phyloP scores from a whole-genome alignment of 768 basidiomycete genomes.

The Infundibulicybe gibba region DNA sequence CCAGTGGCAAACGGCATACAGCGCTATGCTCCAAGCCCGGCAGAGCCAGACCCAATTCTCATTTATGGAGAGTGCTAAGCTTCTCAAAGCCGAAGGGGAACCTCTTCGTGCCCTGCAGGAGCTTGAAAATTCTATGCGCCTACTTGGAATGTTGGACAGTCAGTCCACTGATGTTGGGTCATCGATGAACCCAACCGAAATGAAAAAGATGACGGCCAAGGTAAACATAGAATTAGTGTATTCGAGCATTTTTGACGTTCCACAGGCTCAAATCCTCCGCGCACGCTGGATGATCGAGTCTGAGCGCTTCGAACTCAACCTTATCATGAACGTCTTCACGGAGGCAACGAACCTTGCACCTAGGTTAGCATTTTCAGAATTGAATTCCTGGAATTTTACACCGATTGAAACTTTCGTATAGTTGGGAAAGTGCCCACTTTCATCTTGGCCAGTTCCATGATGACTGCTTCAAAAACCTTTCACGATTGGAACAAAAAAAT shows the following conservation, averaged over 20 bases:
- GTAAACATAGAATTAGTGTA: slow-evolving; percentile 27
- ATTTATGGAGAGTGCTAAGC: slow-evolving; percentile 89
- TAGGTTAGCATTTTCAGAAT: slow-evolving; percentile 36
- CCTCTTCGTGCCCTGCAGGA: slow-evolving; percentile 84
- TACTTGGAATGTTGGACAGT: slow-evolving; percentile 43
- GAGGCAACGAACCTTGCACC: slow-evolving; percentile 43
- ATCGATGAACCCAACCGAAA: slow-evolving; percentile 49
- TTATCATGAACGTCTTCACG: slow-evolving; percentile 58
- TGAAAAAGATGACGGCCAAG: slow-evolving; percentile 65
- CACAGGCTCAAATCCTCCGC: slow-evolving; percentile 71
- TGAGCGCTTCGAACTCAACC: slow-evolving; percentile 67
- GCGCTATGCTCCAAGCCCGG: slow-evolving; percentile 87
- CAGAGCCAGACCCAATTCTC: slow-evolving; percentile 68
- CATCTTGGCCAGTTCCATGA: slow-evolving; percentile 90
- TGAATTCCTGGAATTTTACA: not conserved
- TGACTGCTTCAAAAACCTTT: slow-evolving; percentile 59
- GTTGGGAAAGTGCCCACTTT: slow-evolving; percentile 85
- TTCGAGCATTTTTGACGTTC: slow-evolving; percentile 1
- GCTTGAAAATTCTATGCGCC: slow-evolving; percentile 69
- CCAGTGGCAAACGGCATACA: slow-evolving; percentile 96
- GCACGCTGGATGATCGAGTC: slow-evolving; percentile 94
- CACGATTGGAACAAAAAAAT: slow-evolving; percentile 34
- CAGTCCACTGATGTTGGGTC: slow-evolving; percentile 48
- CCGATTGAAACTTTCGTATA: slow-evolving; percentile 19
- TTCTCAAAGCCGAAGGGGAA: slow-evolving; percentile 76